Evolutionary conservation across 352 stramenopile genomes (phyloP), one percentile per base, ranked within the genome.

Genomic region (Sclerospora graminicola): DNA sequence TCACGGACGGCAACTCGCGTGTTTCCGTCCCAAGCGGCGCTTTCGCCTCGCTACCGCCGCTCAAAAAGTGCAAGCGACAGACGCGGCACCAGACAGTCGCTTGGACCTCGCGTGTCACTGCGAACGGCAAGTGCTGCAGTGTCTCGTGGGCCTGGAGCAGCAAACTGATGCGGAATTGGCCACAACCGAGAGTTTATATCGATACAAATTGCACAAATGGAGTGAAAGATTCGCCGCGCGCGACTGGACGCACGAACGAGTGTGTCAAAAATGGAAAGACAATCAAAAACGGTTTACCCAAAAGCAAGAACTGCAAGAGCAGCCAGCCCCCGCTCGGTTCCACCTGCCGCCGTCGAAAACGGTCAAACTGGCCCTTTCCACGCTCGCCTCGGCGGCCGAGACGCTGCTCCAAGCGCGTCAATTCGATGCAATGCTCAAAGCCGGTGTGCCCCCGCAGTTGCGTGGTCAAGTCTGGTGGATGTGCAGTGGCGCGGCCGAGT

Each of bases 381-480:
- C 31, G 27, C 67, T 84, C 23, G 60, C 72, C 5, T 69, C 44
- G 3, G 69, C 71, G 2, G 75, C 75, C 4, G 71, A 84, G 45
- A 33, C 48, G 23, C 48, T 80, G 48, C 29, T 82, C 7, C 63
- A 72, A 11, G 65, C 69, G 20, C 65, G 62, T 29, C 77, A 89
- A 41, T 82, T 89, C 35, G 74, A 89, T 47, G 51, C 45, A 11
- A 47, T 92, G 23, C 15, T 92, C 28, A 73, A 60, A 28, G 48
- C 67, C 0, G 82, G 82, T 11, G 57, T 94, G 34, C 74, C 81
- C 5, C 68, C 77, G 2, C 61, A 74, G 2, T 43, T 81, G 13
- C 73, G 82, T 9, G 81, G 81, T 7, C 59, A 76, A 14, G 71
- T 94, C 41, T 94, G 82, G 82, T 90, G 72, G 66, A 64, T 83